Conservation (phyloP, 192 early-diverging fungal genomes). For the Dispira parvispora region DNA sequence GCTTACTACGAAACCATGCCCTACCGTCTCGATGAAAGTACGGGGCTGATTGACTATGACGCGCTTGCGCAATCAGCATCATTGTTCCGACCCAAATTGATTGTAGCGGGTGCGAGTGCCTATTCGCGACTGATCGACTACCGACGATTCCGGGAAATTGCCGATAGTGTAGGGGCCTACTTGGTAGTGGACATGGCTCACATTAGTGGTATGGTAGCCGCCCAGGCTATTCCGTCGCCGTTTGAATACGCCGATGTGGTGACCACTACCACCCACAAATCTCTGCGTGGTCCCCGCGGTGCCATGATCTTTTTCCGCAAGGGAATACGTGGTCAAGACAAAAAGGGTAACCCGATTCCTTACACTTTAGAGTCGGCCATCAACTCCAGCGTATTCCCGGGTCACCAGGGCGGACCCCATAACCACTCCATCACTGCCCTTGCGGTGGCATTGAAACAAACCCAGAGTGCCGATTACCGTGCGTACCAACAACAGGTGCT, state of each 20-base stretch:
- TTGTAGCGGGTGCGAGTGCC: constrained; percentile 88
- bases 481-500: constrained; percentile 86
- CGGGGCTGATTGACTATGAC: constrained; percentile 88
- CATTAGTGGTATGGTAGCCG: constrained; percentile 80
- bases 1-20: constrained; percentile 93
- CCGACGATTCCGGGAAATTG: constrained; percentile 54
- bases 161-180: constrained; percentile 67
- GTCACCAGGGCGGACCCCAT: constrained; percentile 98
- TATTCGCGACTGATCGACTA: constrained; percentile 95
- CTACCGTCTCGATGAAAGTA: constrained; percentile 78
- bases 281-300: constrained; percentile 92
- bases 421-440: constrained; percentile 98
- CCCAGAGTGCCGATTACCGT: constrained; percentile 68
- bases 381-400: constrained; percentile 95
- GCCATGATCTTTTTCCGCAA: constrained; percentile 98
- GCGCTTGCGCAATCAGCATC: constrained; percentile 59
- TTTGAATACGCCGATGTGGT: constrained; percentile 92
- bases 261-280: constrained; percentile 99
- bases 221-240: constrained; percentile 70
- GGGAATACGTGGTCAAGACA: constrained; percentile 69
- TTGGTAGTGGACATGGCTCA: constrained; percentile 98
- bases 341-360: constrained; percentile 73
- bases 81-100: constrained; percentile 89
- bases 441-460: constrained; percentile 87
- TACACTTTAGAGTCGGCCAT: constrained; percentile 93